Base-by-base conservation (phyloP, 2,329 filamentous ascomycete species). In the Pyricularia sp. region DNA sequence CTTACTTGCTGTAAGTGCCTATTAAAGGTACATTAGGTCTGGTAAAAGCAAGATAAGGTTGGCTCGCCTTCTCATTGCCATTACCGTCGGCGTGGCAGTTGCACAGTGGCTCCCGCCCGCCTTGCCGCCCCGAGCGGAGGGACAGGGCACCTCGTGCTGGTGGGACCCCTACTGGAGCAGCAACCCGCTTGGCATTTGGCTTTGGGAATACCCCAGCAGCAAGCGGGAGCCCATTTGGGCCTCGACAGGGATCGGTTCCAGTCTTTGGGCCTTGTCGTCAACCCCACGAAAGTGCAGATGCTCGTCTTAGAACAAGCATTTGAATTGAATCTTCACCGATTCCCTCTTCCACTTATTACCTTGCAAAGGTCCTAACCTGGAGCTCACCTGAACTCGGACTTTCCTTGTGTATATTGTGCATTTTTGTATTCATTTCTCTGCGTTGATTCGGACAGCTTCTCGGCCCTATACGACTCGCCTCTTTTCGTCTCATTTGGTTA, bases 51-150 rank as follows among this genome's bases (percentile, higher is more conserved):
- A 49, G 40, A 49, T 49, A 49, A 49, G 40, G 40, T 49, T 49
- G 40, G 40, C 40, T 49, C 40, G 40, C 40, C 40, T 49, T 49
- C 8, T n/a, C 40, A n/a, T 49, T 49, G 19, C 31, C 31, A 62
- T 28, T 31, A 24, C 60, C 40, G 26, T 33, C 60, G 31, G 60
- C 60, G 60, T 62, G 60, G 60, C 60, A 62, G 60, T 62, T 62
- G 60, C 31, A 62, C 31, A 62, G 60, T 62, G 60, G 60, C 60
- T 62, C 40, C 60, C 40, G 33, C 40, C 60, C 40, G 33, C 60
- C 60, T 33, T 62, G 60, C 40, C 40, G 35, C 35, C 35, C 35
- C 35, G 35, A 44, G 35, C 35, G 40, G 40, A 19, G 19, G 40
- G 40, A n/a, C 19, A 49, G 40, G 40, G 40, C 40, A 49, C 40